Conservation (phyloP, 371 early-diverging fungal genomes). For the Circinella umbellata region DNA sequence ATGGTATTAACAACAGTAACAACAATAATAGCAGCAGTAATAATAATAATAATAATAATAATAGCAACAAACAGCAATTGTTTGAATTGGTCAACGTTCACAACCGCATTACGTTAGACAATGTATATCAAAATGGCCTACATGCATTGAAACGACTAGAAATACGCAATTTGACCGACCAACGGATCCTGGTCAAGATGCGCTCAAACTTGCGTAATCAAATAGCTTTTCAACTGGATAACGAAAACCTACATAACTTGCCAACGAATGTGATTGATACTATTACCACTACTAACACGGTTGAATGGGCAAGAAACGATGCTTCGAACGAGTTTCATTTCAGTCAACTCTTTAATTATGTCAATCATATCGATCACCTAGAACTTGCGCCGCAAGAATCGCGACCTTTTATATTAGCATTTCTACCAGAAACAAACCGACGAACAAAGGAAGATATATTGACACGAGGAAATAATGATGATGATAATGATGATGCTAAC, state of each 20-base stretch:
- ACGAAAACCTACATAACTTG: constrained; percentile 73
- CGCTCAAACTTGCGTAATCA: constrained; percentile 83
- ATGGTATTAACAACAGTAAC: constrained; percentile 5
- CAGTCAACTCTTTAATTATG: constrained; percentile 90
- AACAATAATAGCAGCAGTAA: not conserved
- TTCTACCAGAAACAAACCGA: constrained; percentile 62
- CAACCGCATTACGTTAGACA: constrained; percentile 63
- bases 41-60: not conserved
- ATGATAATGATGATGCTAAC: constrained; percentile 15
- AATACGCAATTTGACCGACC: constrained; percentile 70
- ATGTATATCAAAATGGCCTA: constrained; percentile 83
- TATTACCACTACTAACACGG: constrained; percentile 68
- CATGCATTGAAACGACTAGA: constrained; percentile 80
- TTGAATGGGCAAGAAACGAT: constrained; percentile 49
- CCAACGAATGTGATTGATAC: constrained; percentile 23
- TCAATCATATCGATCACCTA: constrained; percentile 82
- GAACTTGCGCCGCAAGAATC: constrained; percentile 67
- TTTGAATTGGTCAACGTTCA: constrained; percentile 64
- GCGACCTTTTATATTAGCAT: constrained; percentile 73
- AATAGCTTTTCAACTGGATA: constrained; percentile 86
- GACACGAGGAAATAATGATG: constrained; percentile 7
- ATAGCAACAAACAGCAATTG: constrained; percentile 24
- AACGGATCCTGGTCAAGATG: constrained; percentile 72
- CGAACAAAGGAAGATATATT: constrained; percentile 16
- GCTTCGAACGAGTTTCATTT: constrained; percentile 67